phyloP scores from a whole-genome alignment of 1,284 basidiomycete genomes.

The Coniferiporia weirii region DNA sequence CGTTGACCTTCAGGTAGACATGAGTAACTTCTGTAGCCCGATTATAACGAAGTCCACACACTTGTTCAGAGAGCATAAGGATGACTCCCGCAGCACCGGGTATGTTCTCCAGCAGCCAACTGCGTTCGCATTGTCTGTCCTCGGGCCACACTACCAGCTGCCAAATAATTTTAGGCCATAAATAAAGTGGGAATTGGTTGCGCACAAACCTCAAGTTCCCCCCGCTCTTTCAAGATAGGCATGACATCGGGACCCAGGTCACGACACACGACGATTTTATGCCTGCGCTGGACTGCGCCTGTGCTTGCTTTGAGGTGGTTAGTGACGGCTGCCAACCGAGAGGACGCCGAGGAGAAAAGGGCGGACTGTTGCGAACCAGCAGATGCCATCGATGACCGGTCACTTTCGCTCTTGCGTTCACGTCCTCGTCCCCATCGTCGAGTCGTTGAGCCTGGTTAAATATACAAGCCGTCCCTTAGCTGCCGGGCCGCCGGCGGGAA shows the following conservation, averaged over 20 bases:
- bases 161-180: slow-evolving; percentile 28
- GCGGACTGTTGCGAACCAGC: neutral
- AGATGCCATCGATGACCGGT: neutral
- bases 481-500: no score
- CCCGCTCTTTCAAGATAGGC: slow-evolving; percentile 47
- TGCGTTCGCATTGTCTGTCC: slow-evolving; percentile 55
- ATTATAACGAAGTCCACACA: slow-evolving; percentile 42
- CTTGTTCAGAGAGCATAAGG: slow-evolving; percentile 71
- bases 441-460: neutral
- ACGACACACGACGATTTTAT: slow-evolving; percentile 63
- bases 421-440: neutral
- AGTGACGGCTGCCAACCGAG: neutral
- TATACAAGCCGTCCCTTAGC: no score
- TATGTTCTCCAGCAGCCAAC: slow-evolving; percentile 79
- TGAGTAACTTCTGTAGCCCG: neutral
- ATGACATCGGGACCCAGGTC: slow-evolving; percentile 71
- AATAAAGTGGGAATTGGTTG: neutral
- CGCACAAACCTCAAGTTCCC: slow-evolving; percentile 49
- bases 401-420: neutral
- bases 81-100: slow-evolving; percentile 61
- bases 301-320: slow-evolving; percentile 8
- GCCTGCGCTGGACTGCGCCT: slow-evolving; percentile 66
- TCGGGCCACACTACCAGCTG: slow-evolving; percentile 71
- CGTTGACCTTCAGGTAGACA: neutral
- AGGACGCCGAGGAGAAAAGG: neutral